Conservation (phyloP, 2,329 filamentous ascomycete species). For the Aspergillus floridensis region DNA sequence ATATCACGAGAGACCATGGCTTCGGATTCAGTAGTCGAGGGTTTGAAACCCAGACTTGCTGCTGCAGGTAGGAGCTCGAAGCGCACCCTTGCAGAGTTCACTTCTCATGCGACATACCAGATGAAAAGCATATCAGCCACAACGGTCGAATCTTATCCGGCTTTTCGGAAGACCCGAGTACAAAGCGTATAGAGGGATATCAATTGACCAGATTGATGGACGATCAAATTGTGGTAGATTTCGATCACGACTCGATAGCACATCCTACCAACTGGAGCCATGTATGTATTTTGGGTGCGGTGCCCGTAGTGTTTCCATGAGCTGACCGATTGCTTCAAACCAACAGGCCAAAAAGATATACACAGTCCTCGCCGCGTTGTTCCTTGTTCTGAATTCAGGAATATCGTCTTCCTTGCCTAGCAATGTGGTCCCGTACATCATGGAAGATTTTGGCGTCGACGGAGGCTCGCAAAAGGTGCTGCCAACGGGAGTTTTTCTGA, state of each 20-base stretch:
- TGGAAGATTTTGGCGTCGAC: slow-evolving; percentile 30
- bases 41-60: background rate
- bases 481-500: slow-evolving; percentile 38
- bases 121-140: background rate
- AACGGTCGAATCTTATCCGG: background rate
- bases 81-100: background rate
- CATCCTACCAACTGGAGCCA: background rate
- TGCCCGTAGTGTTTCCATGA: too few relatives aligned
- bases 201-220: background rate
- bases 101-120: background rate
- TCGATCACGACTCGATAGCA: background rate
- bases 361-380: slow-evolving; percentile 24
- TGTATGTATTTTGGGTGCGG: background rate
- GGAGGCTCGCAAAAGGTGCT: slow-evolving; percentile 31
- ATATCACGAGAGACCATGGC: background rate
- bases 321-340: background rate
- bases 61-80: background rate
- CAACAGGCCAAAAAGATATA: slow-evolving; percentile 26
- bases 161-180: background rate
- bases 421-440: slow-evolving; percentile 38
- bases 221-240: background rate
- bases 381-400: slow-evolving; percentile 39
- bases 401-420: slow-evolving; percentile 39
- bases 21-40: background rate
- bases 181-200: background rate